Conservation (phyloP, 805 yeast species). For the Tetrapisispora iriomotensis region DNA sequence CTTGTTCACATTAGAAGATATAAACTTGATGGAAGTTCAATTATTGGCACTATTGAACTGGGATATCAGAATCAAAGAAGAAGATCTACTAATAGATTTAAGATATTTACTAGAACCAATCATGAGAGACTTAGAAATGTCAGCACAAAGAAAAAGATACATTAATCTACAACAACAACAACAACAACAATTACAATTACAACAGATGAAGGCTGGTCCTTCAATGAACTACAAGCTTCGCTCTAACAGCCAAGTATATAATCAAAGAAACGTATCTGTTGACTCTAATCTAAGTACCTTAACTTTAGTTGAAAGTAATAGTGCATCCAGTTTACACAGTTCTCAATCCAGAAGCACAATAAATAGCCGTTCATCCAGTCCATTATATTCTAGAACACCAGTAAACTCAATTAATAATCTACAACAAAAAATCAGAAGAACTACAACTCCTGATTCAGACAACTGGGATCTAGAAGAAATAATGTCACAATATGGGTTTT, state of each 20-base stretch:
- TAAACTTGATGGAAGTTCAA: conserved; percentile 75
- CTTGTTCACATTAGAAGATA: conserved; percentile 54
- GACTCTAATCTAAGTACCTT: conserved; percentile 10
- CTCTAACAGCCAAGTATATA: conserved; percentile 10
- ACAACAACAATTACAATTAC: conserved; percentile 3
- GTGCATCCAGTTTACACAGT: conserved; percentile 4
- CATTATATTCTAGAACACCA: conserved; percentile 4
- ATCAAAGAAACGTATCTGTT: conserved; percentile 15
- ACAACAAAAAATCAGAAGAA: neutral
- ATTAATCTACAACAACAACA: conserved; percentile 3
- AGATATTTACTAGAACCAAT: conserved; percentile 70
- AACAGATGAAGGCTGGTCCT: neutral
- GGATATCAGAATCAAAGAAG: conserved; percentile 57
- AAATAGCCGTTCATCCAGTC: conserved; percentile 2
- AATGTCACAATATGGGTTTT: conserved; percentile 10
- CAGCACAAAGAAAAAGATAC: conserved; percentile 17
- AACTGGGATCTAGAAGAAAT: conserved; percentile 10
- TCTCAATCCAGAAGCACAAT: neutral
- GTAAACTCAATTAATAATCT: conserved; percentile 2
- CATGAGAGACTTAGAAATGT: conserved; percentile 36
- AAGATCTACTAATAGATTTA: conserved; percentile 58
- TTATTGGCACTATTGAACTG: conserved; percentile 57
- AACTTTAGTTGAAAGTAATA: conserved; percentile 11
- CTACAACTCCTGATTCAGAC: neutral
- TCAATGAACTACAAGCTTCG: neutral